Evolutionary conservation across 1,139 yeast species (phyloP), one percentile per base, ranked within the genome.

Genomic region (Yamadazyma trypodendri): DNA sequence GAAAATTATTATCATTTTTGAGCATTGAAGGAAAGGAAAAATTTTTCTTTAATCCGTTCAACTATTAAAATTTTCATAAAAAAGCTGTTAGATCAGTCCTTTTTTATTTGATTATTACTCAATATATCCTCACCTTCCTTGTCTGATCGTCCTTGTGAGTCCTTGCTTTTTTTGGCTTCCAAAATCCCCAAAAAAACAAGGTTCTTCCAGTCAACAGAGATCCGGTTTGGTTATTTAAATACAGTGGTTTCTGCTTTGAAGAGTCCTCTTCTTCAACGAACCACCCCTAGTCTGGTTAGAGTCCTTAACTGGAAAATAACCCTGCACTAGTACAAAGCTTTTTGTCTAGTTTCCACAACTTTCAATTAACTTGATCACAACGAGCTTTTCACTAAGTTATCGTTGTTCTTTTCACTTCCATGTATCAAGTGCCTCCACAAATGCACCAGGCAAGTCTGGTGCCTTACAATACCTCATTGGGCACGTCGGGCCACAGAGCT

Each of bases 351-450:
- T 24, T 24, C 23, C 10, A 24, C 27, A n/a, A 24, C n/a, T 24
- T 11, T 6, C 27, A 10, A 24, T 10, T 24, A 24, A 24, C 30
- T 28, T 21, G 14, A 24, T n/a, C n/a, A n/a, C n/a, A n/a, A 37
- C 44, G 72, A 66, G 64, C 72, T 67, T 65, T 66, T 67, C 54
- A 60, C 53, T 67, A 66, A 67, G 72, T 61, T 47, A 41, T 65
- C 70, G 69, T 60, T 51, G 13, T n/a, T n/a, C n/a, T n/a, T n/a
- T n/a, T n/a, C n/a, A n/a, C n/a, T n/a, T n/a, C n/a, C n/a, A 25
- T 12, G 17, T 14, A 25, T 25, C 15, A 18, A 18, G 21, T 18
- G 21, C 21, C 21, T n/a, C n/a, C n/a, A n/a, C n/a, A n/a, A n/a
- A n/a, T 18, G 5, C 8, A 8, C 18, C 20, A 3, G 29, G 28